Conservation (phyloP, 345 rosid genomes). For the Arabidopsis thaliana region TAIR10.1 NC_003071.7:18825001-18825500, state of each 20-base stretch:
- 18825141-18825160: constrained; percentile 83
- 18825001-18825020: constrained; percentile 9
- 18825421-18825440: constrained; percentile 3
- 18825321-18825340: not conserved
- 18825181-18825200: constrained; percentile 90
- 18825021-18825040: not conserved
- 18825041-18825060: not conserved
- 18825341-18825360: not conserved
- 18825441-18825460: not conserved
- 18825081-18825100: constrained; percentile 6
- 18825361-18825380: constrained; percentile 13
- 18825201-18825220: constrained; percentile 93
- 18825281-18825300: not conserved
- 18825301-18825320: not conserved
- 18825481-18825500: not conserved
- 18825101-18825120: not conserved
- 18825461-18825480: constrained; percentile 7
- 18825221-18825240: constrained; percentile 76
- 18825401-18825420: constrained; percentile 5
- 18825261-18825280: not conserved
- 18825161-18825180: constrained; percentile 99
- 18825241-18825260: constrained; percentile 2
- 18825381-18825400: not conserved
- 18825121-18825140: constrained; percentile 48
- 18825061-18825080: not conserved